Evolutionary conservation across 257 asterid genomes (phyloP).

Genomic region (Striga asiatica): DNA sequence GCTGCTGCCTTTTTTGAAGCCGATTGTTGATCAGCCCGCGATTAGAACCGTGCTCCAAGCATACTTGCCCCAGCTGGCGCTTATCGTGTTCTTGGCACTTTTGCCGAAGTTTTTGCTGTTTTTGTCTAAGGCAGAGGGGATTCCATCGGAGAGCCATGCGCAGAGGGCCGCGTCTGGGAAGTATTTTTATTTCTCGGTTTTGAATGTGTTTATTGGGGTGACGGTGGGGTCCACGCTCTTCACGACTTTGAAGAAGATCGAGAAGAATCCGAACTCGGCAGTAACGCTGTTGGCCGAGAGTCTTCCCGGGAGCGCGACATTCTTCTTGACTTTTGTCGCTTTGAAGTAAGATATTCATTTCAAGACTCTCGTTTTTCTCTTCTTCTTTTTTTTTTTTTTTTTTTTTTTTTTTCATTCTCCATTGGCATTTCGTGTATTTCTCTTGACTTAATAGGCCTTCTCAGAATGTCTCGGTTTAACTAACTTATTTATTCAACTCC

Average conservation of each 20-base stretch:
- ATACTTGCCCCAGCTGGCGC: constrained; percentile 86
- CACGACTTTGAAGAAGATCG: constrained; percentile 32
- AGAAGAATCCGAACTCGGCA: constrained; percentile 34
- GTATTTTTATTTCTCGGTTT: constrained; percentile 67
- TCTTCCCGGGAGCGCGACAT: constrained; percentile 92
- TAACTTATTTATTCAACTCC: too few species aligned
- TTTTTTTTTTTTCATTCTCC: neutral
- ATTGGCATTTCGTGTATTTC: neutral
- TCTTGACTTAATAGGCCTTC: too few species aligned
- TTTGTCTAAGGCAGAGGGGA: constrained; percentile 84
- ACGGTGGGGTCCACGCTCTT: constrained; percentile 68
- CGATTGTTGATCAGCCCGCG: constrained; percentile 26
- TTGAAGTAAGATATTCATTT: constrained; percentile 64
- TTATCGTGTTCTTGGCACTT: constrained; percentile 67
- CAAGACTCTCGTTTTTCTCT: too few species aligned
- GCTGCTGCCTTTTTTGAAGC: constrained; percentile 60
- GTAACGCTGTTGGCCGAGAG: constrained; percentile 47
- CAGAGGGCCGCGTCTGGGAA: constrained; percentile 88
- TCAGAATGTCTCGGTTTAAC: too few species aligned
- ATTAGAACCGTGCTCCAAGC: constrained; percentile 73
- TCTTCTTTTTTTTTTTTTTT: neutral
- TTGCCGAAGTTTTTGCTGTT: constrained; percentile 62
- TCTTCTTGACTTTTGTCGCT: constrained; percentile 90
- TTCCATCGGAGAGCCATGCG: constrained; percentile 63
- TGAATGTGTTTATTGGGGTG: constrained; percentile 85